These are phyloP conservation scores for Salix dunnii DNA, from an alignment of 345 rosid genomes.

Conservation along the genomic window DNA sequence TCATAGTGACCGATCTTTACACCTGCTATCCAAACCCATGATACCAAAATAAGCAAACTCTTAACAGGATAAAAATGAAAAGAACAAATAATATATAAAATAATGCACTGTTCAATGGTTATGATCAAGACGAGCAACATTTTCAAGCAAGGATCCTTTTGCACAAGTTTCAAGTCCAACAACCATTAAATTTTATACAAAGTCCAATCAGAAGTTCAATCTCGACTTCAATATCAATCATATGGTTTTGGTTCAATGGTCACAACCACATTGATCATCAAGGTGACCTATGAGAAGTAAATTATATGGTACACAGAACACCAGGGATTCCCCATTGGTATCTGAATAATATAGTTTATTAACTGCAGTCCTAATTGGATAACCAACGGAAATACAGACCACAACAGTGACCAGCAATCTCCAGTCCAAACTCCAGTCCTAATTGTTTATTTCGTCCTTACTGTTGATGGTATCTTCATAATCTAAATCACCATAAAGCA, in stretches of 20 bases:
- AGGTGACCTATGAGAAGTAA: background rate
- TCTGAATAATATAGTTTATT: background rate
- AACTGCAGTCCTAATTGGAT: slow-evolving; percentile 7
- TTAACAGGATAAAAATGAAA: too few relatives aligned
- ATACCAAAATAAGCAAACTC: too few relatives aligned
- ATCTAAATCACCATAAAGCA: slow-evolving; percentile 36
- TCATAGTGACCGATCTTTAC: too few relatives aligned
- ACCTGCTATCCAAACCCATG: too few relatives aligned
- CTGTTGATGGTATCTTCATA: slow-evolving; percentile 32
- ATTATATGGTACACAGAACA: background rate
- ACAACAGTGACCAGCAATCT: slow-evolving; percentile 2
- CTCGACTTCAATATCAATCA: background rate
- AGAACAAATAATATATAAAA: too few relatives aligned
- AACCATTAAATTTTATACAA: background rate
- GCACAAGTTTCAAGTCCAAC: background rate
- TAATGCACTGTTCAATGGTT: too few relatives aligned
- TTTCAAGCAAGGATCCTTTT: background rate
- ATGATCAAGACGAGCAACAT: too few relatives aligned
- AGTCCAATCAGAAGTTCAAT: background rate
- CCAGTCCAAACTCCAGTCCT: background rate
- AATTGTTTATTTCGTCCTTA: slow-evolving; percentile 9
- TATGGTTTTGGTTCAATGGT: slow-evolving; percentile 1
- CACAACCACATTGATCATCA: background rate
- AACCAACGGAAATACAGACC: background rate
- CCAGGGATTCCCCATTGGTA: background rate